Evolutionary conservation across 2,329 filamentous ascomycete species (phyloP).

Genomic region (Alternaria tenuissima): DNA sequence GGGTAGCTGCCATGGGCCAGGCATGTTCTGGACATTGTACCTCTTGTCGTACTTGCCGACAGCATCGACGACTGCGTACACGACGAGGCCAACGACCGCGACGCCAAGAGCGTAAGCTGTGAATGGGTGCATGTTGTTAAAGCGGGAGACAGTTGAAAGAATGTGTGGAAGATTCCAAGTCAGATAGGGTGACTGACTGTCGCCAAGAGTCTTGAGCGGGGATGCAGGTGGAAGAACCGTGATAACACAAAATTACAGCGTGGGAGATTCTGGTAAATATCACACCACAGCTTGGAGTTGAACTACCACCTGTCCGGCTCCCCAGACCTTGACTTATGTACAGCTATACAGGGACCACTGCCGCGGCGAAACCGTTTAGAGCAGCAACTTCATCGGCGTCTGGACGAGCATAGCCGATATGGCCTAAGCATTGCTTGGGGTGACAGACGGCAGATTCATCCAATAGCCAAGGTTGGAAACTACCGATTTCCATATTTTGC

Average conservation of each 20-base stretch:
- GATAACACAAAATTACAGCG: conserved; percentile 8
- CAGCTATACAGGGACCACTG: conserved; percentile 12
- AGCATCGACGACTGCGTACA: conserved; percentile 47
- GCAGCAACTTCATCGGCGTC: conserved; percentile 11
- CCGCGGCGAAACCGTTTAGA: conserved; percentile 11
- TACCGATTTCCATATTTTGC: conserved; percentile 8
- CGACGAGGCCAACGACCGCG: conserved; percentile 49
- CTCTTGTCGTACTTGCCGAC: conserved; percentile 48
- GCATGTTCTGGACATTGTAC: conserved; percentile 47
- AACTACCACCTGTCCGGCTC: conserved; percentile 30
- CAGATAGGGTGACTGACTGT: not conserved
- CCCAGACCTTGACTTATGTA: conserved; percentile 27
- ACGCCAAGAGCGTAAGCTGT: conserved; percentile 49
- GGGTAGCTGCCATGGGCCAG: conserved; percentile 52
- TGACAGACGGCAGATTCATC: conserved; percentile 7
- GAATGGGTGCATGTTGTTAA: conserved; percentile 51
- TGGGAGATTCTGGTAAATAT: conserved; percentile 27
- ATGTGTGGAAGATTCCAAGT: not conserved
- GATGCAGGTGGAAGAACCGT: conserved; percentile 7
- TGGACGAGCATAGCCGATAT: conserved; percentile 13
- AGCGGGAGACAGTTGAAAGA: not conserved
- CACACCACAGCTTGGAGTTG: conserved; percentile 11
- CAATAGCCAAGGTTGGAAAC: conserved; percentile 15
- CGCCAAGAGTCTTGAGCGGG: conserved; percentile 2
- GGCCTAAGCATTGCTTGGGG: conserved; percentile 8